These are phyloP conservation scores for Brassica incana DNA, from an alignment of 345 rosid genomes.

Conservation along the genomic window DNA sequence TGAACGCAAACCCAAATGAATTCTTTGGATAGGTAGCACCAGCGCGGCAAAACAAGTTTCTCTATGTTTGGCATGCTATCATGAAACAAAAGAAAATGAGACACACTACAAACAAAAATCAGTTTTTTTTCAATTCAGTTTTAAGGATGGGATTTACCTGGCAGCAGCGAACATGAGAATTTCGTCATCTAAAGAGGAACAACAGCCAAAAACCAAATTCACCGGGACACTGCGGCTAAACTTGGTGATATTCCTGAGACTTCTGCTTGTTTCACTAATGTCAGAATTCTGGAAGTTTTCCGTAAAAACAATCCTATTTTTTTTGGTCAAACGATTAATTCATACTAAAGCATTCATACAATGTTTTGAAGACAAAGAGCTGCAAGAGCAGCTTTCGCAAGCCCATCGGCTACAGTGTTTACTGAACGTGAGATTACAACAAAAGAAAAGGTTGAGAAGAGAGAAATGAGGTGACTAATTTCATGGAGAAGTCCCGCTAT, in stretches of 20 bases:
- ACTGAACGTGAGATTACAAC: too few relatives aligned
- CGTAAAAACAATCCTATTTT: too few relatives aligned
- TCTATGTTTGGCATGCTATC: slow-evolving; percentile 21
- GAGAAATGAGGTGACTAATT: too few relatives aligned
- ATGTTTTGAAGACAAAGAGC: too few relatives aligned
- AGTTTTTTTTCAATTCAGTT: not conserved
- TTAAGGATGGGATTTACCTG: slow-evolving; percentile 12
- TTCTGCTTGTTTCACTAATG: not conserved
- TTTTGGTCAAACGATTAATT: too few relatives aligned
- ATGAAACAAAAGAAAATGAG: not conserved
- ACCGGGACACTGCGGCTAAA: slow-evolving; percentile 9
- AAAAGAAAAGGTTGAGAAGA: too few relatives aligned
- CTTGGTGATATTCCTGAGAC: not conserved
- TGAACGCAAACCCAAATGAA: not conserved
- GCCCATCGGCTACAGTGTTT: too few relatives aligned
- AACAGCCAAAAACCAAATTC: slow-evolving; percentile 1
- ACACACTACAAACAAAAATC: not conserved
- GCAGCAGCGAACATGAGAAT: slow-evolving; percentile 12
- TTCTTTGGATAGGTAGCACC: not conserved
- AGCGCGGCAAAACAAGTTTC: slow-evolving; percentile 17
- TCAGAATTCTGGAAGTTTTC: not conserved
- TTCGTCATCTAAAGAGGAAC: not conserved
- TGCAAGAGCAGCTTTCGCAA: too few relatives aligned
- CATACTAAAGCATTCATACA: too few relatives aligned
- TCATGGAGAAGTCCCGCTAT: too few relatives aligned